Base-by-base conservation (phyloP, 306 rosid genomes). In the Quercus robur region DNA sequence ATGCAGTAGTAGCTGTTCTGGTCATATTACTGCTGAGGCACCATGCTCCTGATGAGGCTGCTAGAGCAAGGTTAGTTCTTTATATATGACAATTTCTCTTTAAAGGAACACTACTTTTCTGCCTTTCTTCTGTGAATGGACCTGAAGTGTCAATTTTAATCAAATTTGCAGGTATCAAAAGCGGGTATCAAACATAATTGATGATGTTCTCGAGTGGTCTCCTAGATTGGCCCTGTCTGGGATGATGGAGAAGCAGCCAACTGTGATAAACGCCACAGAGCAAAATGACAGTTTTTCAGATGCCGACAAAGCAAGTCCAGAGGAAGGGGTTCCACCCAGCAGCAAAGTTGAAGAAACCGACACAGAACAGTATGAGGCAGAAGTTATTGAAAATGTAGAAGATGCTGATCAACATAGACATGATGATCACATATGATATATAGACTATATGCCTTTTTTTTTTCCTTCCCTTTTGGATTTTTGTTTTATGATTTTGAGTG, bases 31-130 rank as follows among this genome's bases (percentile, higher is more conserved):
- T 93, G 77, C 77, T 96, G 87, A 89, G 98, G 93, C 98, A 96
- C 81, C 99, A 96, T 85, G 98, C 99, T 30, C 99, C 99, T 62
- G 97, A 96, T 84, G 99, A 96, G 91, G 99, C 98, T 79, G 99
- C 99, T 11, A 88, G 98, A 89, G 99, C 97, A 51, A 96, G 99
- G 99, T 91, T 75, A 78, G 90, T 85, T 62, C 46, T 75, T 76
- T 55, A 59, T 49, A 66, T 46, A 78, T 57, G 13, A 62, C 56
- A 35, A 9, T 19, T 28, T 63, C 3, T n/a, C 15, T 33, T 33
- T 0, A 10, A 68, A 68, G 72, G 72, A 9, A 67, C 20, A 12
- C 26, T 7, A 5, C 19, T 75, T 17, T 57, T 25, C 76, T 56
- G 38, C 73, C 18, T 64, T 66, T 20, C 23, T n/a, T 70, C 71